These are phyloP conservation scores for Naganishia vaughanmartiniae DNA, from an alignment of 768 basidiomycete genomes.

Conservation along the genomic window DNA sequence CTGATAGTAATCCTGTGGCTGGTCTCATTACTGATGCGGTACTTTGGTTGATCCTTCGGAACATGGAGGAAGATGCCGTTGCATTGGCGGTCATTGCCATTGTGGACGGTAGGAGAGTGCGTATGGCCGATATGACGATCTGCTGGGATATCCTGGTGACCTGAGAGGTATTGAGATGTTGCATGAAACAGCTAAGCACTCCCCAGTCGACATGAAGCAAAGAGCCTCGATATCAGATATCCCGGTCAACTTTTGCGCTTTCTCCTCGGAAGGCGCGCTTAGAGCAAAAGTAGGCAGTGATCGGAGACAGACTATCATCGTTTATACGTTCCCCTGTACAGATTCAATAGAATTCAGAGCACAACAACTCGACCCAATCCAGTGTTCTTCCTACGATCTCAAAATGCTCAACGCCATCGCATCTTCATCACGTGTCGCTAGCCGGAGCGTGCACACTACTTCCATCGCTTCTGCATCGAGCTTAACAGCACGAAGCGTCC, in stretches of 20 bases:
- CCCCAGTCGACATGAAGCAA: neutral
- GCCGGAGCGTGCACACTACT: slow-evolving; percentile 16
- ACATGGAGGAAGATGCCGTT: neutral
- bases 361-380: neutral
- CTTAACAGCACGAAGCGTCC: slow-evolving; percentile 30
- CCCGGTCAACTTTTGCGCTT: slow-evolving; percentile 20
- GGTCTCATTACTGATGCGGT: neutral
- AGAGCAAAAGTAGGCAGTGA: slow-evolving; percentile 22
- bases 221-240: neutral
- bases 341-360: neutral
- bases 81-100: neutral
- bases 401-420: slow-evolving; percentile 18
- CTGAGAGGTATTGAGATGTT: neutral
- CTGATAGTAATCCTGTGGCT: neutral
- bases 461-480: slow-evolving; percentile 6
- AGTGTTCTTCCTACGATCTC: neutral
- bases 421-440: slow-evolving; percentile 11
- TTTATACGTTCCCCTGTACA: neutral
- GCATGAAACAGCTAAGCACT: too few species aligned
- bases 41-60: slow-evolving; percentile 4
- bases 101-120: neutral
- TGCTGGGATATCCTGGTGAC: too few species aligned
- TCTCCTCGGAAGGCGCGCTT: slow-evolving; percentile 10
- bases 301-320: slow-evolving; percentile 10
- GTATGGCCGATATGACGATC: neutral